phyloP scores from a whole-genome alignment of 345 rosid genomes.

The Microthlaspi erraticum region DNA sequence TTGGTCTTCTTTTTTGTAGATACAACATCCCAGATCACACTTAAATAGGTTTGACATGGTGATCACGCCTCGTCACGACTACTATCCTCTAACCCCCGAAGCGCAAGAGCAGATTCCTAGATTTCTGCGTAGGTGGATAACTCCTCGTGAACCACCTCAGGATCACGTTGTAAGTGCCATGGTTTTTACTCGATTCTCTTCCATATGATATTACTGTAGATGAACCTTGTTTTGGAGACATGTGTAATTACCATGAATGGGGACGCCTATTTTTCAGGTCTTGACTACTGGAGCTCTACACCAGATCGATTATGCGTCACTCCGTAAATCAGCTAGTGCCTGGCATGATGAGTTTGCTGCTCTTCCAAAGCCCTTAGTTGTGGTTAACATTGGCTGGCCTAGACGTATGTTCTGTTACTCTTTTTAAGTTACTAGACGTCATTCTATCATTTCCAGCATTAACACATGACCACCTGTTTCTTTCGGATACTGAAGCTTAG shows the following conservation, averaged over 20 bases:
- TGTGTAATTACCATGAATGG: constrained; percentile 17
- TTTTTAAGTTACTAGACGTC: constrained; percentile 17
- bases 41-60: constrained; percentile 93
- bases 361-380: constrained; percentile 86
- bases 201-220: constrained; percentile 2
- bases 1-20: constrained; percentile 49
- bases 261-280: constrained; percentile 56
- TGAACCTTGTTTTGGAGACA: constrained; percentile 17
- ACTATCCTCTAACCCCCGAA: constrained; percentile 80
- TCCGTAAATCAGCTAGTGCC: constrained; percentile 81
- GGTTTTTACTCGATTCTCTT: background rate
- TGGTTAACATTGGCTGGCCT: constrained; percentile 94
- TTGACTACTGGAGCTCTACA: constrained; percentile 90
- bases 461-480: background rate
- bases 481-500: constrained; percentile 10
- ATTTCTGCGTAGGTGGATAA: constrained; percentile 78
- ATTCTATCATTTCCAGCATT: constrained; percentile 9
- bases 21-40: constrained; percentile 91
- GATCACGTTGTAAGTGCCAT: constrained; percentile 66
- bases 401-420: constrained; percentile 56
- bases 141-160: constrained; percentile 80
- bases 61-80: constrained; percentile 91
- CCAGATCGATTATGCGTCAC: constrained; percentile 82
- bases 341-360: constrained; percentile 96
- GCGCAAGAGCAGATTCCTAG: constrained; percentile 81